Percentiles rank a stretch among this genome's conserved stretches.
These are phyloP conservation scores for Camellia oleifera DNA, from an alignment of 179 eudicot genomes.

Conservation along the genomic window DNA sequence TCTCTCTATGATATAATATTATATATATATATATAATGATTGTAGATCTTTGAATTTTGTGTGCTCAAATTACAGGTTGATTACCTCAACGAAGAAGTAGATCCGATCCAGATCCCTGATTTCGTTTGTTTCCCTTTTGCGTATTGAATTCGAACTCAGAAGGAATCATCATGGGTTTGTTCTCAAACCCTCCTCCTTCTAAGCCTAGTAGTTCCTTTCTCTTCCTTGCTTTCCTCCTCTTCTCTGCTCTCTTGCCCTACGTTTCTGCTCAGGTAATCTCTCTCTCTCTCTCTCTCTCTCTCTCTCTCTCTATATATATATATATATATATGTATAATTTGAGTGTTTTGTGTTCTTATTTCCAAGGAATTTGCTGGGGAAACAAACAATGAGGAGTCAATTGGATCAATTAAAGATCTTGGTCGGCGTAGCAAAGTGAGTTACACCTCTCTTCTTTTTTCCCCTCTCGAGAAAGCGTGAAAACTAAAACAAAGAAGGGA, in stretches of 20 bases:
- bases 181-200: not conserved
- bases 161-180: constrained; percentile 14
- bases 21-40: too few species aligned
- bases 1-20: too few species aligned
- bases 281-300: not conserved
- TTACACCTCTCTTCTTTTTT: not conserved
- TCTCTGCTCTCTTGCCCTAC: not conserved
- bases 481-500: too few species aligned
- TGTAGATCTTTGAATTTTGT: too few species aligned
- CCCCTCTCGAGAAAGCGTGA: not conserved
- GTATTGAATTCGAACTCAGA: not conserved
- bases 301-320: too few species aligned
- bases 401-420: constrained; percentile 45
- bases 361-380: constrained; percentile 44
- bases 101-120: constrained; percentile 12
- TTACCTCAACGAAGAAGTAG: not conserved
- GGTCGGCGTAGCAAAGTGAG: constrained; percentile 80
- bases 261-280: constrained; percentile 15
- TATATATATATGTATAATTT: too few species aligned
- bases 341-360: constrained; percentile 4
- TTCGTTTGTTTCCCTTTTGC: not conserved
- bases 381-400: constrained; percentile 23
- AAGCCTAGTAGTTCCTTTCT: not conserved
- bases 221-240: not conserved
- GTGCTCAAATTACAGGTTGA: too few species aligned